Percentiles rank a stretch among this genome's conserved stretches.
Evolutionary conservation across 176 grass and related monocot genomes (phyloP).

Genomic region (Juncus inflexus): DNA sequence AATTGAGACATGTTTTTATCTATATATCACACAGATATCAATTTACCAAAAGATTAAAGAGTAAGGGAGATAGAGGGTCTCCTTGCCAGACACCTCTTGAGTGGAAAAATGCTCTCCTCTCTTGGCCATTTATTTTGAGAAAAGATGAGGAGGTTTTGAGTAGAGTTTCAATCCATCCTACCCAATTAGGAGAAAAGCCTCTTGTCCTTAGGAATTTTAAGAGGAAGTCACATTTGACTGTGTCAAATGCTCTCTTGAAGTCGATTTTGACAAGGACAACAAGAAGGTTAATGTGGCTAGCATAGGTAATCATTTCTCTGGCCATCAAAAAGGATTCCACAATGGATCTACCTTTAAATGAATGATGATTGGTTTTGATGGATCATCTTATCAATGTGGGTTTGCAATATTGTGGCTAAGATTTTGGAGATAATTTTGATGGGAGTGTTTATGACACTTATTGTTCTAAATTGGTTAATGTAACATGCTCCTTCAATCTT

Average conservation of each 20-base stretch:
- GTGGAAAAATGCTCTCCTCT: too few relatives aligned
- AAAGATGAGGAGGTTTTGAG: too few relatives aligned
- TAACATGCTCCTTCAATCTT: too few relatives aligned
- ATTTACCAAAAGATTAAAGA: too few relatives aligned
- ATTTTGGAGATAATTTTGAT: neutral
- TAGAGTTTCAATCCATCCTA: too few relatives aligned
- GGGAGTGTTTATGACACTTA: neutral
- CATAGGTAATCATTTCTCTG: neutral
- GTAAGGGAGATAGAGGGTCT: too few relatives aligned
- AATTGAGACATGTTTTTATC: too few relatives aligned
- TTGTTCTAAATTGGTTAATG: neutral
- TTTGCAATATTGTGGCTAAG: neutral
- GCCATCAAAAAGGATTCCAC: neutral
- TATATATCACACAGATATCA: too few relatives aligned
- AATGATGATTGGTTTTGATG: neutral
- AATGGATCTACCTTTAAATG: neutral
- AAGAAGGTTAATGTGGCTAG: neutral
- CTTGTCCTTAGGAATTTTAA: too few relatives aligned
- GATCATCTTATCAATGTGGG: neutral
- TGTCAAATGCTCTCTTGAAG: neutral
- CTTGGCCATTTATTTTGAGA: too few relatives aligned
- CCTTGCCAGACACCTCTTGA: too few relatives aligned
- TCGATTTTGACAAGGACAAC: neutral
- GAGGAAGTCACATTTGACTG: neutral
- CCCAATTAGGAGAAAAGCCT: too few relatives aligned